Percentiles rank a stretch among this genome's conserved stretches.
These are phyloP conservation scores for Zarea fungicola DNA, from an alignment of 2,329 filamentous ascomycete genomes.

Conservation along the genomic window DNA sequence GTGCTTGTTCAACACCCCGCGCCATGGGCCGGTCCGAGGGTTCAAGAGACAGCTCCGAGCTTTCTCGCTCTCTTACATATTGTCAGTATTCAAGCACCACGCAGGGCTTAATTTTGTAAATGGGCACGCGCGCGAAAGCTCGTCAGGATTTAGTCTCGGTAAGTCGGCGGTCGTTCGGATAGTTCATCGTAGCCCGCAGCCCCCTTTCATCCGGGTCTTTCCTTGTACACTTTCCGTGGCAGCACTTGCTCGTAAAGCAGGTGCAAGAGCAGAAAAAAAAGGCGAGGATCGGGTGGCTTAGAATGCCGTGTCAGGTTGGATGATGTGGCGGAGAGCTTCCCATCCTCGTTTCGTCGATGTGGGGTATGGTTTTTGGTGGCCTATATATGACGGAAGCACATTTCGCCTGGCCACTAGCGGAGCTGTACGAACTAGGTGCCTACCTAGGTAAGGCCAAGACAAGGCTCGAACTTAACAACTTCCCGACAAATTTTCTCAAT, in stretches of 20 bases:
- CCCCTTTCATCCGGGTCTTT: background rate
- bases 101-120: background rate
- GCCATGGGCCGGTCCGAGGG: background rate
- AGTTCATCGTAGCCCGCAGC: conserved; percentile 7
- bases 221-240: background rate
- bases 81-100: background rate
- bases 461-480: too few species aligned
- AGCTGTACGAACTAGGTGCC: background rate
- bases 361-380: conserved; percentile 9
- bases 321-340: conserved; percentile 1
- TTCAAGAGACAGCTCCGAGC: background rate
- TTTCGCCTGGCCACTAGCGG: background rate
- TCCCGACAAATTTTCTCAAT: too few species aligned
- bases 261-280: background rate
- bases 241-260: background rate
- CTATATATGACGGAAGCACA: conserved; percentile 5
- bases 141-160: conserved; percentile 2
- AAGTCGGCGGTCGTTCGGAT: background rate
- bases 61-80: background rate
- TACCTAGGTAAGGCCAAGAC: background rate
- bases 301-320: background rate
- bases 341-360: background rate
- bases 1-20: conserved; percentile 1
- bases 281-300: background rate
- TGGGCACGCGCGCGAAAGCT: background rate